Evolutionary conservation across 2,329 filamentous ascomycete genomes (phyloP).

Genomic region (Fusarium chuoi): DNA sequence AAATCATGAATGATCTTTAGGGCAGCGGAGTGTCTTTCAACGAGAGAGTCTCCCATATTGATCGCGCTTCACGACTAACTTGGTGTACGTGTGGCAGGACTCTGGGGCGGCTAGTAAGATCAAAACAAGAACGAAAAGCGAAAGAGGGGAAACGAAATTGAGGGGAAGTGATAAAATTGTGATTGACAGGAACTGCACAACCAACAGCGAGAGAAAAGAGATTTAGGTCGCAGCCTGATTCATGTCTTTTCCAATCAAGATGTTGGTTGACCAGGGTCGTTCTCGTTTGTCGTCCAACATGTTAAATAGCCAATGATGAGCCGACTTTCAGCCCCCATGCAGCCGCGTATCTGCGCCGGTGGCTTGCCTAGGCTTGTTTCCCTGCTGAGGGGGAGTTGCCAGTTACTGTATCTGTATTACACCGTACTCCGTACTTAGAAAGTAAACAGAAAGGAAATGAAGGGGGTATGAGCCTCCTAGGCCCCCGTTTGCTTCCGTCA

Average conservation of each 20-base stretch:
- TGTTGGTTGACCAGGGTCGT: background rate
- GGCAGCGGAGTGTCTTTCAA: accelerated
- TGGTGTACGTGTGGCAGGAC: background rate
- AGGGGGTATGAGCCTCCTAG: too few species aligned
- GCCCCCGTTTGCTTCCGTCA: too few species aligned
- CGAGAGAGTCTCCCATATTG: background rate
- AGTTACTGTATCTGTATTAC: background rate
- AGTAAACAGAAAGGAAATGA: too few species aligned
- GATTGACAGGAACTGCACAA: background rate
- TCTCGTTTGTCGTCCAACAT: background rate
- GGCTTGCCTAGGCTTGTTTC: background rate
- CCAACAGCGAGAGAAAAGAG: background rate
- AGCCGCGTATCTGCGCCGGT: background rate
- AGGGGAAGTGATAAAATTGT: background rate
- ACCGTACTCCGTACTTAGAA: background rate
- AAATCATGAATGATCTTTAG: accelerated
- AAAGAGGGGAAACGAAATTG: background rate
- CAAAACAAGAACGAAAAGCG: background rate
- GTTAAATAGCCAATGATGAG: background rate
- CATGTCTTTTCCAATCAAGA: background rate
- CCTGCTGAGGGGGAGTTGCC: background rate
- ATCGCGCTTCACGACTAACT: background rate
- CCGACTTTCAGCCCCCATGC: background rate
- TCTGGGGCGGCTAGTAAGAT: too few species aligned
- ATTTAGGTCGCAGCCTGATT: background rate